Conservation (phyloP, 1,139 yeast species). For the Scheffersomyces lignicola region DNA sequence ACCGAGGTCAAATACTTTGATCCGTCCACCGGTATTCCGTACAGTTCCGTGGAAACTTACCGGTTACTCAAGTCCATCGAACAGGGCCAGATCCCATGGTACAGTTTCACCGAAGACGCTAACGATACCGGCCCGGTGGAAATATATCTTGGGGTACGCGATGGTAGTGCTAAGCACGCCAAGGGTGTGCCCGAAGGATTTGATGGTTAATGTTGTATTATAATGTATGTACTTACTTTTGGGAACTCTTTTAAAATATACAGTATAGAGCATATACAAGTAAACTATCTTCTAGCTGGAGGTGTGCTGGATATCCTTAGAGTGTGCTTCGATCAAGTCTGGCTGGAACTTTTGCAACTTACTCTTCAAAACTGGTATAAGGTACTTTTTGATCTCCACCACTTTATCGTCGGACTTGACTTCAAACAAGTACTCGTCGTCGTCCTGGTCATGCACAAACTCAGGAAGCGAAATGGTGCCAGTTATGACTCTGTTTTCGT, state of each 20-base stretch:
- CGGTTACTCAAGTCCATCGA: slow-evolving; percentile 67
- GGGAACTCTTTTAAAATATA: too few species aligned
- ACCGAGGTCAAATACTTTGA: slow-evolving; percentile 81
- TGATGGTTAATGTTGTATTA: slow-evolving; percentile 19
- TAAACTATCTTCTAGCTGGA: slow-evolving; percentile 17
- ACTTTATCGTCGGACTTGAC: slow-evolving; percentile 41
- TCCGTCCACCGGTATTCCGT: slow-evolving; percentile 84
- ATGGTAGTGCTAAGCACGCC: slow-evolving; percentile 59
- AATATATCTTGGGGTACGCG: slow-evolving; percentile 57
- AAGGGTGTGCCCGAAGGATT: slow-evolving; percentile 90
- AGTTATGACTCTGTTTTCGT: slow-evolving; percentile 23
- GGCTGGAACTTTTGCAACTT: slow-evolving; percentile 59
- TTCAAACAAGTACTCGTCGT: slow-evolving; percentile 60
- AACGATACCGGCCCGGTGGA: slow-evolving; percentile 64
- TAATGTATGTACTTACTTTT: neutral
- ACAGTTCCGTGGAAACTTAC: slow-evolving; percentile 78
- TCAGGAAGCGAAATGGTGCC: slow-evolving; percentile 57
- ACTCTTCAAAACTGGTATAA: slow-evolving; percentile 51
- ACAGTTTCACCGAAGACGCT: slow-evolving; percentile 37
- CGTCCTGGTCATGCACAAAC: slow-evolving; percentile 72
- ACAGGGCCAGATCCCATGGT: slow-evolving; percentile 71
- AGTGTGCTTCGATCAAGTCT: slow-evolving; percentile 62
- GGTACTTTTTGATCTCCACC: slow-evolving; percentile 39
- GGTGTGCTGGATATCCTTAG: slow-evolving; percentile 55
- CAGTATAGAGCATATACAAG: too few species aligned